phyloP scores from a whole-genome alignment of 2,329 filamentous ascomycete species.

The Lachnellula willkommii region DNA sequence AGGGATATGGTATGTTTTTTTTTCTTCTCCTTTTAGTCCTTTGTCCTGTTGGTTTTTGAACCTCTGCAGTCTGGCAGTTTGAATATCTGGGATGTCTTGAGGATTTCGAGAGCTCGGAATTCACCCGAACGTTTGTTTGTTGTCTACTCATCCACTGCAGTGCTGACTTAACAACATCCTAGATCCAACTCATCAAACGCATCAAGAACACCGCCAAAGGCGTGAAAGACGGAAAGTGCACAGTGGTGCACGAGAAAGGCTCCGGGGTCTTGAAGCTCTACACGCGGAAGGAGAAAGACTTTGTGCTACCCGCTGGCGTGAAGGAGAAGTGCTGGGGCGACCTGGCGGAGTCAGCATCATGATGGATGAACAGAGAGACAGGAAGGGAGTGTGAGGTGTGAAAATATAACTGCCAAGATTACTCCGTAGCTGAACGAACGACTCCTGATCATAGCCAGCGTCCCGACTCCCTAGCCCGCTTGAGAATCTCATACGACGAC shows the following conservation, averaged over 20 bases:
- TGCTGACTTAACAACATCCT: too few relatives aligned
- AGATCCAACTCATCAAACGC: neutral
- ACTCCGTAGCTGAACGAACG: too few relatives aligned
- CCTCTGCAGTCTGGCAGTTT: too few relatives aligned
- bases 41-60: too few relatives aligned
- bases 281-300: slow-evolving; percentile 1
- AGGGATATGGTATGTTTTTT: slow-evolving; percentile 1
- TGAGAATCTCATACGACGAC: slow-evolving; percentile 40
- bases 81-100: too few relatives aligned
- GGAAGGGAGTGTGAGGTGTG: too few relatives aligned
- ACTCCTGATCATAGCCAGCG: slow-evolving; percentile 39
- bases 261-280: slow-evolving; percentile 3
- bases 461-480: slow-evolving; percentile 33
- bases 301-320: slow-evolving; percentile 1
- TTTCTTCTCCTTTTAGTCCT: too few relatives aligned
- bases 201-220: slow-evolving; percentile 4
- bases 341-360: neutral
- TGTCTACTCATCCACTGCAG: too few relatives aligned
- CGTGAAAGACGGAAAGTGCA: slow-evolving; percentile 14
- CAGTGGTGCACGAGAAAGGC: slow-evolving; percentile 3
- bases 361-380: too few relatives aligned
- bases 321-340: slow-evolving; percentile 5
- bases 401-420: too few relatives aligned
- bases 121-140: too few relatives aligned
- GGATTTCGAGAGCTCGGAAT: too few relatives aligned